Evolutionary conservation across 495 filamentous ascomycete genomes (phyloP).

Genomic region (Amorphotheca resinae): DNA sequence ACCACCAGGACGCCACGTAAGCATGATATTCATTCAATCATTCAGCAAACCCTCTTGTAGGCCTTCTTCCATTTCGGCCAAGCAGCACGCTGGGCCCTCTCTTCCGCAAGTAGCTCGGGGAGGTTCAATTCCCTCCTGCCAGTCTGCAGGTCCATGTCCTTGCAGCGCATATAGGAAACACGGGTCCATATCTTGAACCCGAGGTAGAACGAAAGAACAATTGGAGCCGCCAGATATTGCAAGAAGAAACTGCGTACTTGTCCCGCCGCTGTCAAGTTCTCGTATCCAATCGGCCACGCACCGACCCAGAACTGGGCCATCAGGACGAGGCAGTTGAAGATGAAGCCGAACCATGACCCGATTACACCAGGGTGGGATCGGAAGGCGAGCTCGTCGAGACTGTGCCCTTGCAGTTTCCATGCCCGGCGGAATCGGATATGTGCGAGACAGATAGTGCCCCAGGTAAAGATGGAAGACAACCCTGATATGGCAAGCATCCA

Average conservation of each 20-base stretch:
- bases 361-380: constrained; percentile 63
- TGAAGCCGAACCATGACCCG: constrained; percentile 76
- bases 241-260: constrained; percentile 58
- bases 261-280: constrained; percentile 25
- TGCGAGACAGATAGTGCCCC: constrained; percentile 75
- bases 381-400: constrained; percentile 67
- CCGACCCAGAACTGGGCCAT: constrained; percentile 91
- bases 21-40: too few species aligned
- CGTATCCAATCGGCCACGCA: constrained; percentile 60
- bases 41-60: constrained; percentile 40
- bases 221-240: constrained; percentile 66
- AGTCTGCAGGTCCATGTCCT: constrained; percentile 75
- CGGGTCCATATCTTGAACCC: constrained; percentile 61
- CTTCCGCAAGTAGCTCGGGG: constrained; percentile 58
- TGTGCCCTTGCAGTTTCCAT: constrained; percentile 59
- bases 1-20: too few species aligned
- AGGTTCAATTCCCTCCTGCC: constrained; percentile 81
- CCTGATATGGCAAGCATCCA: constrained; percentile 91
- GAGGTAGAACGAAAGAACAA: constrained; percentile 64
- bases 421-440: constrained; percentile 85
- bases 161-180: constrained; percentile 49
- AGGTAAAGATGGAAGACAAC: constrained; percentile 83
- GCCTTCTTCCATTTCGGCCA: constrained; percentile 86
- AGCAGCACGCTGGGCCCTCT: constrained; percentile 53
- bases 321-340: constrained; percentile 70